Base-by-base conservation (phyloP, 2,329 filamentous ascomycete genomes). In the Apiospora rasikravindrae region DNA sequence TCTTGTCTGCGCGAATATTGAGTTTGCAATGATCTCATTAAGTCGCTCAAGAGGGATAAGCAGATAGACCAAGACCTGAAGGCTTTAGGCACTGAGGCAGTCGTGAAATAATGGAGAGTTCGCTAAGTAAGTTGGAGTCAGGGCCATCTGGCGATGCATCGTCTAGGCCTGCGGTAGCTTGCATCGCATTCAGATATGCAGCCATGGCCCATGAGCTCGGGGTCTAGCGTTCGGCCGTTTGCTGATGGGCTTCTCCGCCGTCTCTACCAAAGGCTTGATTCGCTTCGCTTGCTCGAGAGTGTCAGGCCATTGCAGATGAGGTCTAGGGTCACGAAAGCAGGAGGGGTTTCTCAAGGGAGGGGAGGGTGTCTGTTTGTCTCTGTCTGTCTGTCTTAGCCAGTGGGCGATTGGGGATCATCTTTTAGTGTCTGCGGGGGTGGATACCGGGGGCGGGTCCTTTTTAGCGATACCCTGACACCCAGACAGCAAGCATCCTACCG, bases 401-500 rank as follows among this genome's bases (percentile, higher is more conserved):
- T 33, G 22, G 53, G 53, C 29, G 53, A 57, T 33, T 57, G 53
- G 53, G 53, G 53, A 10, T 61, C 51, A 7, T n/a, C 57, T n/a
- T 6, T 40, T 40, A 64, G 57, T 40, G 57, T n/a, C 19, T 64
- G 57, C 22, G 57, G 57, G 57, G 57, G 57, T 64, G 57, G 57
- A 40, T 64, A 29, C 26, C 33, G 26, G 26, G 26, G 51, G 24
- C 13, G n/a, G n/a, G n/a, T n/a, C n/a, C n/a, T 6, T 22, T 57
- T 57, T 19, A 57, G 51, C 51, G 51, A 57, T 57, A 33, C 6
- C 14, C 26, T 33, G 51, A 22, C 51, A 57, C 33, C 14, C 26
- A 29, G 53, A 7, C 53, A 37, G n/a, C n/a, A n/a, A n/a, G n/a
- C n/a, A n/a, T n/a, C n/a, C n/a, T n/a, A n/a, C n/a, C n/a, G n/a